These are phyloP conservation scores for Monosporascus ibericus DNA, from an alignment of 2,329 filamentous ascomycete genomes.

Conservation along the genomic window DNA sequence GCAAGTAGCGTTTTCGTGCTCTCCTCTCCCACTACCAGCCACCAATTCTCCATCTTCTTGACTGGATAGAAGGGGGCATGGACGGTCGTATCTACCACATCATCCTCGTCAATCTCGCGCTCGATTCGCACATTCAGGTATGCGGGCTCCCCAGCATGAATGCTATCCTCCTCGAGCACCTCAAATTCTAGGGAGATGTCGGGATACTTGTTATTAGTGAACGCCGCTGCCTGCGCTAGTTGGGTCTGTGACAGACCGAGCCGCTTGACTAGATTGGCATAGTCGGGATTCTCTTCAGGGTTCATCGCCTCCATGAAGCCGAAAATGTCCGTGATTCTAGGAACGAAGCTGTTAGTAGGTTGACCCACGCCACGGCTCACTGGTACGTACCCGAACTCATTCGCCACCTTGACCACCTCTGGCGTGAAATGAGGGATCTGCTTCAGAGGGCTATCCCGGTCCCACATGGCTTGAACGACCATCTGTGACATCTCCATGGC, in stretches of 20 bases:
- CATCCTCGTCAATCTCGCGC: conserved; percentile 69
- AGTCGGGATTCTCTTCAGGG: conserved; percentile 82
- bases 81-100: conserved; percentile 71
- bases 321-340: conserved; percentile 83
- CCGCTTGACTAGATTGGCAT: conserved; percentile 68
- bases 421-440: conserved; percentile 93
- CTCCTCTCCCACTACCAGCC: conserved; percentile 93
- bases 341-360: conserved; percentile 14
- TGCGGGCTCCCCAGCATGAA: conserved; percentile 74
- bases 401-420: conserved; percentile 75
- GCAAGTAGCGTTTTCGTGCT: conserved; percentile 79
- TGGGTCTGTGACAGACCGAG: conserved; percentile 77
- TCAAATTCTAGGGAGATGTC: conserved; percentile 89
- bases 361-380: neutral
- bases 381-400: conserved; percentile 62
- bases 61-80: conserved; percentile 92
- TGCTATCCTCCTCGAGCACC: conserved; percentile 71
- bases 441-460: conserved; percentile 91
- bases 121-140: conserved; percentile 81
- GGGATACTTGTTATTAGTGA: conserved; percentile 95
- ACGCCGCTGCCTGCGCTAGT: conserved; percentile 81
- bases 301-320: conserved; percentile 99
- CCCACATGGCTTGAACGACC: conserved; percentile 99
- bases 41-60: conserved; percentile 97
- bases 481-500: conserved; percentile 99